Base-by-base conservation (phyloP, 1,284 basidiomycete species). In the Amylostereum chailletii region DNA sequence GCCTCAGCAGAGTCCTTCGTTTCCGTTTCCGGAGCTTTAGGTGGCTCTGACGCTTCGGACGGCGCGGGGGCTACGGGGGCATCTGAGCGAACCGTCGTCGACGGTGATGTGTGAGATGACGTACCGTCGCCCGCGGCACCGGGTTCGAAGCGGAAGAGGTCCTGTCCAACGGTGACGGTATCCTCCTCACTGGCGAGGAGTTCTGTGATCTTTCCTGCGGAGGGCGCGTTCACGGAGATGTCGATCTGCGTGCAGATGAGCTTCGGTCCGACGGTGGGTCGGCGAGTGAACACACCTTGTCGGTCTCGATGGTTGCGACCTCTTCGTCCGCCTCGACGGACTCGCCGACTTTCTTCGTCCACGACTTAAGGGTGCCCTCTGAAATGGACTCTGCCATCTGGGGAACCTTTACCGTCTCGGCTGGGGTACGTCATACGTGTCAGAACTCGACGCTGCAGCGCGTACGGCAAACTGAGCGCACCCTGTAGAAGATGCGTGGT, bases 371-470 rank as follows among this genome's bases (percentile, higher is more conserved):
- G 4, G 95, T 99, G 48, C 95, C 95, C 71, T 99, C 95, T 11
- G 92, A 92, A 71, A 99, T 96, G 58, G 94, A 97, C 69, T 99
- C 95, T 48, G 95, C 94, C 94, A 99, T 97, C 69, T 94, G 89
- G 30, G 95, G 95, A 45, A 99, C 95, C 75, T 98, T 94, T 62
- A 99, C 81, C 51, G 88, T 90, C 70, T 94, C 87, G 51, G 81
- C 86, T 88, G 55, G 31, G 42, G 27, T 51, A 55, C 55, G 54
- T 53, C 46, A 56, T 49, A 48, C 40, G 37, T 30, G 32, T 45
- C n/a, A 36, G 26, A 27, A 49, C 7, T 30, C 29, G 30, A 29
- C 27, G 29, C 27, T 40, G 19, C 7, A 40, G 27, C 38, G 38
- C 32, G 4, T 32, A 33, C 7, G 38, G 40, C 26, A 34, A 19